phyloP scores from a whole-genome alignment of 78 protist species.

The Protostelium mycophagum region DNA sequence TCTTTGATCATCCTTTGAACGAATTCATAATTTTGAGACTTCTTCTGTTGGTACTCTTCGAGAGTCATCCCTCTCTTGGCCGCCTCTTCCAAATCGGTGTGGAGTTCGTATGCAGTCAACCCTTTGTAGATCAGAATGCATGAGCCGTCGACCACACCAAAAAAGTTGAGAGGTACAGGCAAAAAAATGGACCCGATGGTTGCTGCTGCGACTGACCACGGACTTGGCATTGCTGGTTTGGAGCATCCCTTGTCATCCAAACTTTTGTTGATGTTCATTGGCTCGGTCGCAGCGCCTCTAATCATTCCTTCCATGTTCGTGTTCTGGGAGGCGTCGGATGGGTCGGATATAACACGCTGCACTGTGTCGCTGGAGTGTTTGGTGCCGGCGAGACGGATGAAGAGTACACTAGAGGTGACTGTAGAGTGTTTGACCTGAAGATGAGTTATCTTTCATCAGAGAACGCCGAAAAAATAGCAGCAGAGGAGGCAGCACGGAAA shows the following conservation, averaged over 20 bases:
- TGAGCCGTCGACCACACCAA: not conserved
- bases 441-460: not conserved
- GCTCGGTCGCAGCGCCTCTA: not conserved
- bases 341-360: not conserved
- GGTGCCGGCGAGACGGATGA: not conserved
- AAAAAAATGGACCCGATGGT: not conserved
- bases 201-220: not conserved
- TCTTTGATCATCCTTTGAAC: too few relatives aligned
- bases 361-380: not conserved
- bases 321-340: not conserved
- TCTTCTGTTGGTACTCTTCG: not conserved
- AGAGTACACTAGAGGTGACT: not conserved
- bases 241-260: not conserved
- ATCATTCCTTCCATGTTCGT: not conserved
- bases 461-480: not conserved
- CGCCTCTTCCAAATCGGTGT: not conserved
- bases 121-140: not conserved
- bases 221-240: not conserved
- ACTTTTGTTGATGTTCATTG: not conserved
- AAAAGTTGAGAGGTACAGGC: not conserved
- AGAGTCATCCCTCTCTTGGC: not conserved
- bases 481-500: not conserved
- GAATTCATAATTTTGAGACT: too few relatives aligned
- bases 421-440: not conserved
- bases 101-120: too few relatives aligned